Conservation (phyloP, 2,329 filamentous ascomycete genomes). For the Dactylellina haptotyla region DNA sequence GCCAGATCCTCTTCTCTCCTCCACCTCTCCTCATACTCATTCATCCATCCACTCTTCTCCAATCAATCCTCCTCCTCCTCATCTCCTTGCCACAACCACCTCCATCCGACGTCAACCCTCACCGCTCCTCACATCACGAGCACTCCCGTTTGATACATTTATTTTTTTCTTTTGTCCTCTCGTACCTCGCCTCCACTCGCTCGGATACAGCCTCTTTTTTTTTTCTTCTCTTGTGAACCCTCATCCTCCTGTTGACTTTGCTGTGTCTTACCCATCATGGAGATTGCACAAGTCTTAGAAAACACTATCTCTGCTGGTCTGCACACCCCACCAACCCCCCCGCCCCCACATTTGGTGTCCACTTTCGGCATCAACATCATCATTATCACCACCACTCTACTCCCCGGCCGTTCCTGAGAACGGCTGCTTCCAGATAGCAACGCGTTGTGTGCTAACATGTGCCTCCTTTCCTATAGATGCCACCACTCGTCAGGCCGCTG, state of each 20-base stretch:
- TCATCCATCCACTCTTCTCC: no score
- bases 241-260: conserved; percentile 54
- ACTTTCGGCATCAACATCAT: conserved; percentile 10
- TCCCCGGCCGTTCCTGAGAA: conserved; percentile 47
- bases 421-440: no score
- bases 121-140: conserved; percentile 56
- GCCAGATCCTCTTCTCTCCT: conserved; percentile 30
- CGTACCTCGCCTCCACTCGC: conserved; percentile 57
- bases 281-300: conserved; percentile 97
- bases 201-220: conserved; percentile 56
- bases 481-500: conserved; percentile 85
- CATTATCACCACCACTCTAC: conserved; percentile 9
- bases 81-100: conserved; percentile 11
- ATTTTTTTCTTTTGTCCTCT: conserved; percentile 53
- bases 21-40: conserved; percentile 8
- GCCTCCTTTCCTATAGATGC: conserved; percentile 73
- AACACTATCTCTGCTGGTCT: conserved; percentile 94
- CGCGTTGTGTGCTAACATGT: conserved; percentile 53
- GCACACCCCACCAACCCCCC: conserved; percentile 61
- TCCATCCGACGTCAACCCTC: conserved; percentile 46
- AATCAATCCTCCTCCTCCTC: conserved; percentile 15
- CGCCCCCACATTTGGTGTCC: conserved; percentile 27
- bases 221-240: conserved; percentile 58
- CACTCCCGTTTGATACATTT: conserved; percentile 31
- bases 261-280: conserved; percentile 73